Conservation (phyloP, 352 stramenopile species). For the Pythium periplocum region DNA sequence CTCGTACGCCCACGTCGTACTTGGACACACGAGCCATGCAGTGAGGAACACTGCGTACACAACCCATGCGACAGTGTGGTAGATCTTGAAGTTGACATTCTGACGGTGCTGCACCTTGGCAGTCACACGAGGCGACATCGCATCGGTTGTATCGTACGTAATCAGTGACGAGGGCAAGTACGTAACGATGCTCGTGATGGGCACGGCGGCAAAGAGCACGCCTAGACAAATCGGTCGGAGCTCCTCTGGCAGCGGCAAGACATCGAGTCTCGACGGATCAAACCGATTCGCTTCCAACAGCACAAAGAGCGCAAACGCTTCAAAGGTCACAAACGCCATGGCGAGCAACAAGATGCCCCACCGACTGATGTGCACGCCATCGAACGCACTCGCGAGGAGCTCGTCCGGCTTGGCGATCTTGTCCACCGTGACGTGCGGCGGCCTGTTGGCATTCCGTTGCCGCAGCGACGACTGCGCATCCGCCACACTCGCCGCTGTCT, state of each 20-base stretch:
- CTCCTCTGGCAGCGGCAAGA: slow-evolving; percentile 28
- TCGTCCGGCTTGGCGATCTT: slow-evolving; percentile 1
- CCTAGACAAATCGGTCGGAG: slow-evolving; percentile 33
- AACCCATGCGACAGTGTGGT: slow-evolving; percentile 55
- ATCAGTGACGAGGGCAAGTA: slow-evolving; percentile 56
- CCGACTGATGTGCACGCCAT: slow-evolving; percentile 26
- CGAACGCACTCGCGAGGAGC: background rate
- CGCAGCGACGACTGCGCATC: no score
- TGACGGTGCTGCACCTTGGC: slow-evolving; percentile 4
- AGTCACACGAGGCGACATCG: no score
- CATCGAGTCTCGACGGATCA: slow-evolving; percentile 26
- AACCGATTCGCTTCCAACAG: slow-evolving; percentile 48
- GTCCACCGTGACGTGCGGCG: no score
- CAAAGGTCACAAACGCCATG: slow-evolving; percentile 51
- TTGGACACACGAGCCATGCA: slow-evolving; percentile 34
- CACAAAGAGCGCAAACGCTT: slow-evolving; percentile 57
- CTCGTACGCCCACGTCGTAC: slow-evolving; percentile 19
- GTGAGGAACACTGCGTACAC: slow-evolving; percentile 52
- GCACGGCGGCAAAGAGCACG: slow-evolving; percentile 39
- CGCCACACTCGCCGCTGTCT: no score
- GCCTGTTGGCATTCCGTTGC: no score
- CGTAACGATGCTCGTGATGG: slow-evolving; percentile 49
- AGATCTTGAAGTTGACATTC: slow-evolving; percentile 64
- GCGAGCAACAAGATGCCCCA: slow-evolving; percentile 51
- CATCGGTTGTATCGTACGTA: slow-evolving; percentile 3